These are phyloP conservation scores for Novymonas esmeraldas DNA, from an alignment of 208 protist species.

Conservation along the genomic window DNA sequence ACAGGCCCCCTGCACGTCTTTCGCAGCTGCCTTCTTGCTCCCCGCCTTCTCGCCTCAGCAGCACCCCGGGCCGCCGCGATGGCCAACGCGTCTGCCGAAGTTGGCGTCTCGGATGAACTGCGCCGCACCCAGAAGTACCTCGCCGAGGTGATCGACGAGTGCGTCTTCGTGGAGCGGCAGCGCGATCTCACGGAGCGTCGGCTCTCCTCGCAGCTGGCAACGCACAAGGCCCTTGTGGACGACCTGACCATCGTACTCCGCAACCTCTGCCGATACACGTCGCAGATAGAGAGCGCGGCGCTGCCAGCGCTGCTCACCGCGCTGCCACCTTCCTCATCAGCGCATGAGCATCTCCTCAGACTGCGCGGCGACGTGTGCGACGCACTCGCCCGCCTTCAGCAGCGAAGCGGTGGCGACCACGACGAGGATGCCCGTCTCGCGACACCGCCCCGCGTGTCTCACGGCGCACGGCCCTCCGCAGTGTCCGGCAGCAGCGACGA, in stretches of 20 bases:
- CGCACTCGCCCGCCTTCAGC: not conserved
- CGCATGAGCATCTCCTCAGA: conserved; percentile 6
- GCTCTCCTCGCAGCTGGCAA: conserved; percentile 26
- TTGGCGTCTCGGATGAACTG: conserved; percentile 20
- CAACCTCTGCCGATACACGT: conserved; percentile 22
- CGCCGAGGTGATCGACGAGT: conserved; percentile 80
- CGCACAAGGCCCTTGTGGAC: conserved; percentile 24
- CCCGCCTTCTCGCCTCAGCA: too few species aligned
- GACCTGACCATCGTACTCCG: conserved; percentile 27
- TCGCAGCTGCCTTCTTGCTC: too few species aligned
- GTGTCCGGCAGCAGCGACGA: not conserved
- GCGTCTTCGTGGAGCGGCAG: conserved; percentile 72
- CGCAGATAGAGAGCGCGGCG: conserved; percentile 12
- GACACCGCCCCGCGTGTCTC: not conserved
- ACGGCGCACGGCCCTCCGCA: not conserved
- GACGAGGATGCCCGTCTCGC: not conserved
- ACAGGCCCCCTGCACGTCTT: too few species aligned
- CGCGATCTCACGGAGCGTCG: conserved; percentile 47
- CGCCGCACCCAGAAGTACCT: conserved; percentile 49
- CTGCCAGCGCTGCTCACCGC: conserved; percentile 5
- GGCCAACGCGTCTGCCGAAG: not conserved
- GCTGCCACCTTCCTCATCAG: not conserved
- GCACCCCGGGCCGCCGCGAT: not conserved
- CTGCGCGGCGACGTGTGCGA: conserved; percentile 5
- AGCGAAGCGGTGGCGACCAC: not conserved